These are phyloP conservation scores for Adansonia grandidieri DNA, from an alignment of 441 rosid species.

Conservation along the genomic window DNA sequence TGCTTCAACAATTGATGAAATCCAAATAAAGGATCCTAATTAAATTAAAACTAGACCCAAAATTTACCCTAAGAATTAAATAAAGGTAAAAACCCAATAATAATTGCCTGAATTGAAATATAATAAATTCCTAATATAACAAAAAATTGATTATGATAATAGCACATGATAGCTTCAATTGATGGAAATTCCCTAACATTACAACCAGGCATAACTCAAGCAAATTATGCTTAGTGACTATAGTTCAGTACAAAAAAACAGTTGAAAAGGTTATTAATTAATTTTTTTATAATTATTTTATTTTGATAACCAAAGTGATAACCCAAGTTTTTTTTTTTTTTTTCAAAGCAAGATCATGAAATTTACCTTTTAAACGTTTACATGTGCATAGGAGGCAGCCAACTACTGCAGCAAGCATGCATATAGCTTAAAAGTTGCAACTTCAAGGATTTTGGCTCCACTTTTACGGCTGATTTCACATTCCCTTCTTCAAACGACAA, in stretches of 20 bases:
- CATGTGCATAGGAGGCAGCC: constrained; percentile 29
- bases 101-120: neutral
- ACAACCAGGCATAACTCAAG: neutral
- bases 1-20: neutral
- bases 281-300: neutral
- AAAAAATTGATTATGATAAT: neutral
- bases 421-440: neutral
- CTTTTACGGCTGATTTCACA: constrained; percentile 37
- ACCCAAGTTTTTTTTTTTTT: neutral
- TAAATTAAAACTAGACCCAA: neutral
- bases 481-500: constrained; percentile 7
- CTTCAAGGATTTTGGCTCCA: constrained; percentile 19
- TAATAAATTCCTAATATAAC: neutral
- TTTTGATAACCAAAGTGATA: neutral
- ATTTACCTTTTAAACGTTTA: constrained; percentile 14
- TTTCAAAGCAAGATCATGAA: neutral
- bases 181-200: neutral
- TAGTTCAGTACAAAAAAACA: neutral
- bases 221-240: neutral
- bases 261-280: neutral
- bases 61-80: neutral
- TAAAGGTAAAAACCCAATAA: neutral
- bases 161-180: neutral
- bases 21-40: neutral
- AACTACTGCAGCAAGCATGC: constrained; percentile 15